Evolutionary conservation across 257 asterid genomes (phyloP), one percentile per base, ranked within the genome.

Genomic region (Parsonsia alboflavescens): DNA sequence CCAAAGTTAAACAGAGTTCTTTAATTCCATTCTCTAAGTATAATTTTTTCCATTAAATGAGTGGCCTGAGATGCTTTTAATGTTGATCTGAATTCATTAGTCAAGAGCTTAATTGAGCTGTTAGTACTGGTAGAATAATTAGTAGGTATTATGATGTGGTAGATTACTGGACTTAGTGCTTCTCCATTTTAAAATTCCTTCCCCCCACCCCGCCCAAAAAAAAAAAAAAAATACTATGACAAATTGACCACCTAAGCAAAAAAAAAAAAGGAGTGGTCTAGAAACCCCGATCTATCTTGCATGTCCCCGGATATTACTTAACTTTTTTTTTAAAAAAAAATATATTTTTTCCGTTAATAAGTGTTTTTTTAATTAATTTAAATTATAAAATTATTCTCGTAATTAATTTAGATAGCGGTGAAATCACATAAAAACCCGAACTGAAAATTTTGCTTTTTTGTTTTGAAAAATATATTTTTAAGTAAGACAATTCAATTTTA

Each of bases 91-190:
- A 67, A 80, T 71, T 56, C n/a, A 53, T 76, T 7, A 64, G 49
- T 50, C 8, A 63, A 50, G 54, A 63, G 74, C 75, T 72, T 44
- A 24, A 54, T 15, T 48, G 74, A 49, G 62, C 24, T 70, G 74
- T 70, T 70, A 70, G 26, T 17, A 19, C 8, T 53, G 28, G 13
- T 70, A 48, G 21, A 24, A 70, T 70, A 48, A 50, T 13, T 28
- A 48, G 33, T 26, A 46, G 44, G 58, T 68, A 46, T n/a, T 44
- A 21, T 68, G 44, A 61, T 6, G 67, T 30, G 6, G 41, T 33
- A 46, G 57, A 46, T 41, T 12, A 46, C 58, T 68, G 73, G 73
- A 24, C 73, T 28, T 70, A 70, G 45, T 49, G 61, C 45, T 16
- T 70, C 22, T 24, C 57, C 42, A 26, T 46, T 49, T 69, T 7